These are phyloP conservation scores for Syzygium jambos DNA, from an alignment of 345 rosid genomes.

Conservation along the genomic window DNA sequence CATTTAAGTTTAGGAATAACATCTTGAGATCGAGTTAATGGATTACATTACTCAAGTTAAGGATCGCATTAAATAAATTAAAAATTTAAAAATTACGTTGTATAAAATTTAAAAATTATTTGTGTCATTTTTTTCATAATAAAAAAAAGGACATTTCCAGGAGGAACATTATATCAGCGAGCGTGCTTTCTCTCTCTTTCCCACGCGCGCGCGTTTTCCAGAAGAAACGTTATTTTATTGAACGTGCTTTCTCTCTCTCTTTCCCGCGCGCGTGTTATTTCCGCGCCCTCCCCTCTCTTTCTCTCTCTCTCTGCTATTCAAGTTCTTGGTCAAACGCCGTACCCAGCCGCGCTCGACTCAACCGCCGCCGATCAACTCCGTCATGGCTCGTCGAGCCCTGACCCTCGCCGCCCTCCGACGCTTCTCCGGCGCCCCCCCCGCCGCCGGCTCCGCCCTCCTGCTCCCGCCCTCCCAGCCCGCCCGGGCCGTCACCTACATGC, in stretches of 20 bases:
- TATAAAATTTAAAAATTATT: no score
- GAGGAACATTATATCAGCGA: accelerated
- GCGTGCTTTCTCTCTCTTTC: background rate
- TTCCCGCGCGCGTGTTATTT: background rate
- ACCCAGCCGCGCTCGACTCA: background rate
- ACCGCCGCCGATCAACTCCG: background rate
- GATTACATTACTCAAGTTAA: no score
- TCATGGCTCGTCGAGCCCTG: conserved; percentile 3
- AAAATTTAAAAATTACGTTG: no score
- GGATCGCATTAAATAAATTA: no score
- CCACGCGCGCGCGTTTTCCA: background rate
- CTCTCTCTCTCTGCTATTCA: background rate
- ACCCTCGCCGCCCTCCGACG: background rate
- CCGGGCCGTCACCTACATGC: conserved; percentile 96
- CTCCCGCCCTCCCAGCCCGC: background rate
- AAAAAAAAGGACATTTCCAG: no score
- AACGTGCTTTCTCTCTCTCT: no score
- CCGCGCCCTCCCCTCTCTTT: background rate
- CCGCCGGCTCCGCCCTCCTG: background rate
- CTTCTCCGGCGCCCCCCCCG: background rate
- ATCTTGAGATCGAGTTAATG: no score
- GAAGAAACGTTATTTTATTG: no score
- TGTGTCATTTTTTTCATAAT: no score
- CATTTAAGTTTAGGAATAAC: no score
- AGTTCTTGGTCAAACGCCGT: background rate